Evolutionary conservation across 78 protist species (phyloP), one percentile per base, ranked within the genome.

Genomic region (Polysphondylium violaceum): DNA sequence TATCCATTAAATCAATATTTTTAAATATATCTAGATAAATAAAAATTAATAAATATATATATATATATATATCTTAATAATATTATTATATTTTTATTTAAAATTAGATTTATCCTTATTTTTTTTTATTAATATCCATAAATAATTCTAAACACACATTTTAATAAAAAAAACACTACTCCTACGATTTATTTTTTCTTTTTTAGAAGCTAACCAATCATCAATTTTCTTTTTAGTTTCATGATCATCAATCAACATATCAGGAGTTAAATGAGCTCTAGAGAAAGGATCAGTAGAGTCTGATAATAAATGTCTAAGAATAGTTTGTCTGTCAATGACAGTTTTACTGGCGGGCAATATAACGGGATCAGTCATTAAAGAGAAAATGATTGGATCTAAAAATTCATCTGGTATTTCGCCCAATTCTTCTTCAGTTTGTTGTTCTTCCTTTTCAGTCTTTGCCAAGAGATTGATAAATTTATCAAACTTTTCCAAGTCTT

Each of bases 241-340:
- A 41, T 29, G 47, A 73, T 71, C 68, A 23, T 67, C 72, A 27
- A 76, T 61, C n/a, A 87, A 56, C 93, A 87, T 87, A 27, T 87
- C 93, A 21, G 63, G 71, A 9, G 93, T 87, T 19, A 87, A 47
- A 19, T 60, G 33, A 3, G 76, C 64, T 40, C 95, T 50, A 72
- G 81, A 85, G 87, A 92, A 92, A n/a, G 95, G 95, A 72, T 92
- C 95, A 51, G 95, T 92, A 55, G 31, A 76, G 19, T 92, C 95
- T 36, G 55, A 41, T n/a, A 92, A 41, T 23, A 92, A 44, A 73
- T 92, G 95, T 29, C 85, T 31, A 12, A 65, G 51, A 21, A 92
- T 92, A 23, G 88, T 85, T 43, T 75, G 79, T 31, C 95, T 56
- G 36, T 92, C 95, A 17, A 92, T 23, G 19, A 56, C 40, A n/a